These are phyloP conservation scores for Spathaspora sp. DNA, from an alignment of 1,139 yeast genomes.

Conservation along the genomic window DNA sequence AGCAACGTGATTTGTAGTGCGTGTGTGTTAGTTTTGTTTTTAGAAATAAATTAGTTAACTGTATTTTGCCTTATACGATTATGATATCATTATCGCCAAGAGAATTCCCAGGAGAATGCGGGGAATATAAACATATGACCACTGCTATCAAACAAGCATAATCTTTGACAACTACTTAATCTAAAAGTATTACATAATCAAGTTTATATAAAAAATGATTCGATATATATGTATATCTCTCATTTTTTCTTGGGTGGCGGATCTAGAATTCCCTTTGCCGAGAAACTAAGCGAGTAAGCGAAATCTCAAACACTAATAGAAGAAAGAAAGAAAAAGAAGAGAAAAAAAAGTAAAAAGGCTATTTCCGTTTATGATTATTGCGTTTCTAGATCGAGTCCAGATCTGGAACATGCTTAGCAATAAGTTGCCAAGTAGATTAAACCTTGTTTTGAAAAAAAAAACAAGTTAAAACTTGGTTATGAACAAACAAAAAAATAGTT, in stretches of 20 bases:
- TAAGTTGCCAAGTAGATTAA: not conserved
- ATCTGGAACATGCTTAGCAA: not conserved
- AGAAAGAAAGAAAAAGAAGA: not conserved
- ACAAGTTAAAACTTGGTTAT: not conserved
- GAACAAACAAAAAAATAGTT: not conserved
- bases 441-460: not conserved
- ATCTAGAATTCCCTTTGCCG: not conserved
- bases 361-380: too few species aligned
- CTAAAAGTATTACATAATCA: too few species aligned
- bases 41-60: too few species aligned
- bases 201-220: not conserved
- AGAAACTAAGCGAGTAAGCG: not conserved
- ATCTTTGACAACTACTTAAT: too few species aligned
- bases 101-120: too few species aligned
- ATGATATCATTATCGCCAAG: too few species aligned
- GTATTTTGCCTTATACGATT: too few species aligned
- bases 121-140: too few species aligned
- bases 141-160: too few species aligned
- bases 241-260: not conserved
- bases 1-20: constrained; percentile 11
- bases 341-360: not conserved
- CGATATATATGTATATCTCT: too few species aligned
- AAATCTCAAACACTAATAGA: not conserved
- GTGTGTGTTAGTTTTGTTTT: too few species aligned
- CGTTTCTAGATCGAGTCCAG: too few species aligned